Conservation (phyloP, 495 filamentous ascomycete genomes). For the Antarctomyces pellizariae region DNA sequence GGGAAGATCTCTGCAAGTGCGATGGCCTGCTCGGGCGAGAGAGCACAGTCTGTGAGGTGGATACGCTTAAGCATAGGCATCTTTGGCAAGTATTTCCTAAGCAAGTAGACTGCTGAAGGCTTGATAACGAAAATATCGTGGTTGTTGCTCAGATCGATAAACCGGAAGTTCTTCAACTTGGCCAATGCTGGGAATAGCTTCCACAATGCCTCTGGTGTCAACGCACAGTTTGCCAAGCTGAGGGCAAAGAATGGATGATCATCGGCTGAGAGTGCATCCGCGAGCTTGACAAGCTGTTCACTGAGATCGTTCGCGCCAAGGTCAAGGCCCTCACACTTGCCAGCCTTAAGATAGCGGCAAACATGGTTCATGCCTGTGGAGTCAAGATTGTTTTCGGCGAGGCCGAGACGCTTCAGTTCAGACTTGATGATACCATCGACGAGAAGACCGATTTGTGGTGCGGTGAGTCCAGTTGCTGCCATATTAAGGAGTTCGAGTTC, state of each 20-base stretch:
- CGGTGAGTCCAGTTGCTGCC: slow-evolving; percentile 47
- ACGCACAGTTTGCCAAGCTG: slow-evolving; percentile 69
- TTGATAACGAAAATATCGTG: slow-evolving; percentile 49
- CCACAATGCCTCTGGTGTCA: slow-evolving; percentile 45
- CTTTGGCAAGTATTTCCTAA: slow-evolving; percentile 65
- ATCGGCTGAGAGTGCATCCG: slow-evolving; percentile 26
- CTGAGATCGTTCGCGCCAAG: slow-evolving; percentile 71
- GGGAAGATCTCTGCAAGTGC: slow-evolving; percentile 74
- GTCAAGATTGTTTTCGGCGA: slow-evolving; percentile 61
- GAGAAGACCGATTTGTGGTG: slow-evolving; percentile 44
- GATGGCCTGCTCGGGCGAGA: slow-evolving; percentile 72
- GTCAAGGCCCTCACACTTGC: slow-evolving; percentile 71
- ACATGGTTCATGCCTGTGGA: slow-evolving; percentile 52
- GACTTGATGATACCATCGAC: slow-evolving; percentile 54
- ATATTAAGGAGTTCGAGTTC: slow-evolving; percentile 69
- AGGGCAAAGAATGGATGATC: slow-evolving; percentile 53
- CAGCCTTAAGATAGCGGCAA: slow-evolving; percentile 43
- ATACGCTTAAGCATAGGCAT: slow-evolving; percentile 63
- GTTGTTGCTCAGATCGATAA: slow-evolving; percentile 84
- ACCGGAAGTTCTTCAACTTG: slow-evolving; percentile 51
- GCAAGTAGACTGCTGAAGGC: slow-evolving; percentile 48
- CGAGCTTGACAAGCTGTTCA: slow-evolving; percentile 43
- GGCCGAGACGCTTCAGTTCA: slow-evolving; percentile 50
- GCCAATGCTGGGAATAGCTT: slow-evolving; percentile 53
- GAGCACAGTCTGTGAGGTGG: slow-evolving; percentile 68